Evolutionary conservation across 2,329 filamentous ascomycete genomes (phyloP), one percentile per base, ranked within the genome.

Genomic region (Ascochyta lentis): DNA sequence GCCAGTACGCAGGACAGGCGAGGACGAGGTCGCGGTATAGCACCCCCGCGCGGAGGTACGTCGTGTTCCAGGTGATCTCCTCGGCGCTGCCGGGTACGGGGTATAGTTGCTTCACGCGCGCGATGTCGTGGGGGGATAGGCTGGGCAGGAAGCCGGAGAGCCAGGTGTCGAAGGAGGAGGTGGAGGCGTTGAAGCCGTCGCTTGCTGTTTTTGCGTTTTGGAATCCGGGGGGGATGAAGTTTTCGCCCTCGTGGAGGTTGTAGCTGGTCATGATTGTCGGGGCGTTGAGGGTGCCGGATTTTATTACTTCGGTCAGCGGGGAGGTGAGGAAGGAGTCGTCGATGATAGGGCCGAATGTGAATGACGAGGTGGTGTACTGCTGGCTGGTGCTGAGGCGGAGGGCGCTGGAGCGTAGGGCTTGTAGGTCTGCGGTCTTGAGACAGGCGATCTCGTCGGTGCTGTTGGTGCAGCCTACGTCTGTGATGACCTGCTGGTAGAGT

Each of bases 241-340:
- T 85, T 67, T 87, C 81, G 22, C 86, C 85, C 70, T 88, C 86
- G 64, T 86, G 82, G 0, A 81, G 79, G 66, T 88, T 88, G 68
- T 87, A 87, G 77, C 82, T 83, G n/a, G 79, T 78, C 59, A 82
- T 83, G 0, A 80, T 78, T 8, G 73, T 67, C 2, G 82, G 76
- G 2, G 78, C 78, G 48, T 83, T 80, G 8, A 85, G 70, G 4
- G 60, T 46, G 0, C 74, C 71, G 4, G 64, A 68, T 0, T 63
- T 59, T 0, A 80, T 73, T 0, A 79, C 80, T 1, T 77, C 60
- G 3, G 79, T 83, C 2, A 88, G 74, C 16, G 76, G 75, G 51
- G 77, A 68, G 1, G 65, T 73, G 41, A 88, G 72, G 63, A 88
- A 87, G 0, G 56, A 65, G 9, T 78, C 80, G 62, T 88, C 85